Evolutionary conservation across 2,329 filamentous ascomycete genomes (phyloP).

Genomic region (Trichoderma polysporum): DNA sequence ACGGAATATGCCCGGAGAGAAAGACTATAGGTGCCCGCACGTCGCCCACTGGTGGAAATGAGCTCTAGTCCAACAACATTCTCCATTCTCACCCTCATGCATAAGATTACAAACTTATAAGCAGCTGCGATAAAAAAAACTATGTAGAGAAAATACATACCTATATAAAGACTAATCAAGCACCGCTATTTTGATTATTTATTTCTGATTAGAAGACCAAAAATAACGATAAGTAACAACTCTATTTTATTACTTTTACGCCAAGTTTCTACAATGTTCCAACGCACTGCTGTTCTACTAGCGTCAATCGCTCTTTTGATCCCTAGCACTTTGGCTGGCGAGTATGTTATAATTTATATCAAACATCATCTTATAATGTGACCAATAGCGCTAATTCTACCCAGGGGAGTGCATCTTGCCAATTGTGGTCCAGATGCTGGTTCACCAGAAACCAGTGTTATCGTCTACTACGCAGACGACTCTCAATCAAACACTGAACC

Average conservation of each 20-base stretch:
- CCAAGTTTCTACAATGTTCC: not conserved
- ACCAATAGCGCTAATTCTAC: not conserved
- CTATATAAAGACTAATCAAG: not conserved
- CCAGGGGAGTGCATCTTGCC: constrained; percentile 10
- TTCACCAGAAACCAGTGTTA: not conserved
- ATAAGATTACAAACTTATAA: not conserved
- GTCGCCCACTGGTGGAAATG: no score
- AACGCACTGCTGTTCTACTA: not conserved
- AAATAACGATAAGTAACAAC: not conserved
- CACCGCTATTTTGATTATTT: not conserved
- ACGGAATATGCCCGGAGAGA: not conserved
- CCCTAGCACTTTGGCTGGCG: constrained; percentile 1
- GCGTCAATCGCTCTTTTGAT: not conserved
- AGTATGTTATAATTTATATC: not conserved
- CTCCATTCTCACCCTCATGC: not conserved
- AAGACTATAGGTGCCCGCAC: not conserved
- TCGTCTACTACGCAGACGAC: constrained; percentile 14
- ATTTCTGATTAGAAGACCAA: no score
- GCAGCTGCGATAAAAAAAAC: not conserved
- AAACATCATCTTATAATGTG: not conserved
- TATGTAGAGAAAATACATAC: not conserved
- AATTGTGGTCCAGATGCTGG: not conserved
- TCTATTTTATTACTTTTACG: not conserved
- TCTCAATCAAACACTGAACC: not conserved
- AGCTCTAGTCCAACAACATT: not conserved